A percentile compares a stretch with the other conserved stretches of the same genome.
These are phyloP conservation scores for Didymellaceae sp. DNA, from an alignment of 2,329 filamentous ascomycete genomes.

Conservation along the genomic window DNA sequence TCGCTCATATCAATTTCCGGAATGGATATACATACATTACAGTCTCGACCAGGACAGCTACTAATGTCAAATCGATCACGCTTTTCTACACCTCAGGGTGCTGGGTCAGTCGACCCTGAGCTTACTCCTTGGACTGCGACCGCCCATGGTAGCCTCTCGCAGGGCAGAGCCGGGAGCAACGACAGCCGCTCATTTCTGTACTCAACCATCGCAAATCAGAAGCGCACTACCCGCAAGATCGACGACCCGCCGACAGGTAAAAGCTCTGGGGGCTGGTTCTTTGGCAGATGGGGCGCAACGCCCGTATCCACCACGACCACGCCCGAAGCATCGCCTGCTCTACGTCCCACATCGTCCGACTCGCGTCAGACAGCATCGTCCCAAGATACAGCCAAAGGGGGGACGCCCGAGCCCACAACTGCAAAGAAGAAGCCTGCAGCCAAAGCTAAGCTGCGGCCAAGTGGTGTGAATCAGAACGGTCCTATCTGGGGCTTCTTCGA, in stretches of 20 bases:
- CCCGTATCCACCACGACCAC: conserved; percentile 49
- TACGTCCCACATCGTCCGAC: conserved; percentile 28
- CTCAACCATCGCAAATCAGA: conserved; percentile 38
- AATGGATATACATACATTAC: conserved; percentile 87
- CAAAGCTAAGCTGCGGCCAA: conserved; percentile 32
- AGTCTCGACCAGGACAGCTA: conserved; percentile 76
- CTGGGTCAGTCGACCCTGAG: conserved; percentile 49
- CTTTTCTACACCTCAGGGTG: conserved; percentile 55
- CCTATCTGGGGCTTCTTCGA: conserved; percentile 50
- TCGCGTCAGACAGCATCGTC: conserved; percentile 33
- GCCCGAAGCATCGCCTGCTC: conserved; percentile 25
- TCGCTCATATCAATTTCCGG: conserved; percentile 86
- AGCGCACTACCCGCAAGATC: conserved; percentile 30
- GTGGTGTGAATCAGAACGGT: conserved; percentile 49
- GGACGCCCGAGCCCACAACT: background rate
- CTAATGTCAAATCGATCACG: conserved; percentile 61
- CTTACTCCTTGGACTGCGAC: conserved; percentile 55
- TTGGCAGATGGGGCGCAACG: conserved; percentile 66
- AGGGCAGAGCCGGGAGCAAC: conserved; percentile 58
- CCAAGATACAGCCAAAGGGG: conserved; percentile 15
- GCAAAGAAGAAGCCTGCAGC: conserved; percentile 6
- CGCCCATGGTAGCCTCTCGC: conserved; percentile 58
- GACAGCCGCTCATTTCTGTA: conserved; percentile 62
- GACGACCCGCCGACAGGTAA: conserved; percentile 45
- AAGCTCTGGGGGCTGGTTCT: conserved; percentile 70